Evolutionary conservation across 768 basidiomycete genomes (phyloP), one percentile per base, ranked within the genome.

Genomic region (Trametes cubensis): DNA sequence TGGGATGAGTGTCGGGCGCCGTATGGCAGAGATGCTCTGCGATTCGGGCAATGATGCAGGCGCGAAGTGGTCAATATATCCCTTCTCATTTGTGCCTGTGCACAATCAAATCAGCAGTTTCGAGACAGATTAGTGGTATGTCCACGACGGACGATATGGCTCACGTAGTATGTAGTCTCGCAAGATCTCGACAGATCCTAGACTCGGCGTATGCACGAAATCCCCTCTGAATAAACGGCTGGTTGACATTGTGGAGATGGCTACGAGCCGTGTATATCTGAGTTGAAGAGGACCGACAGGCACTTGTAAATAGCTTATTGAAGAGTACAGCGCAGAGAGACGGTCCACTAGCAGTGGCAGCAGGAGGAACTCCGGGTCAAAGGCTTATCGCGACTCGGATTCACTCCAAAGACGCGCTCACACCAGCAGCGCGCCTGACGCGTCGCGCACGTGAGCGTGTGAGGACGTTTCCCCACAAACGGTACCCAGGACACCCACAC

Each of bases 161-260:
- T 70, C 56, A 78, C 89, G 75, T 52, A 92, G 73, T 23, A 89
- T 69, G 66, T 87, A 73, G 65, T 91, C 83, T 2, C 73, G 70
- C 17, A 85, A 72, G 23, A 91, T 81, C 17, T 82, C 76, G 10
- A 92, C 65, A n/a, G 74, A 58, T 6, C 83, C 85, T 5, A 85
- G 78, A 6, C 64, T 53, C 1, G 83, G 83, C 28, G 84, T 81
- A 63, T 88, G 84, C 1, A 88, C 80, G 41, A 89, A 80, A 2
- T 83, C 81, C 13, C 85, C 88, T 63, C 75, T 72, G 44, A 85
- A 67, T 6, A 81, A 34, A 6, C 10, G 34, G 44, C 62, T 49
- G 5, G 13, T 23, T 23, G 20, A 26, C 20, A 13, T 41, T 10
- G 53, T 4, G 17, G 40, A 42, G 18, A 42, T 42, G 20, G 38